Evolutionary conservation across 768 basidiomycete species (phyloP).

Genomic region (Nevesoporus exiguus): DNA sequence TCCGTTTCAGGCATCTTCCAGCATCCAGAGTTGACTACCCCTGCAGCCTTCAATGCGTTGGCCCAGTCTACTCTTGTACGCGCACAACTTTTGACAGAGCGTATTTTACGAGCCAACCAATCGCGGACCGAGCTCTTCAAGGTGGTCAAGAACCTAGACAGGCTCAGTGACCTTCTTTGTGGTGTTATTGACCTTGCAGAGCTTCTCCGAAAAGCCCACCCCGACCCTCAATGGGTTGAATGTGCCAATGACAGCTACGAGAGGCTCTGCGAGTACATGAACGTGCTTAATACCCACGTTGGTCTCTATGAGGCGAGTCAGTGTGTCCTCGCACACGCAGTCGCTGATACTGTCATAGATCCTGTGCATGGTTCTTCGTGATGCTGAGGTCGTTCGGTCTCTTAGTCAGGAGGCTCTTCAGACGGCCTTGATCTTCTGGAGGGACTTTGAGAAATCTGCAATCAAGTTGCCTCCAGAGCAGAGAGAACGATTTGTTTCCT

Average conservation of each 20-base stretch:
- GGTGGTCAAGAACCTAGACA: constrained; percentile 94
- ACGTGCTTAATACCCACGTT: constrained; percentile 90
- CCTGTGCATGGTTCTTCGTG: constrained; percentile 64
- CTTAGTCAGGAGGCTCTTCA: constrained; percentile 74
- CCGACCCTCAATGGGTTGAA: constrained; percentile 77
- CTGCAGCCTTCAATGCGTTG: constrained; percentile 64
- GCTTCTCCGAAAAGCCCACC: constrained; percentile 89
- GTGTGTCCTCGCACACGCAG: constrained; percentile 3
- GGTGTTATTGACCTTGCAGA: constrained; percentile 97
- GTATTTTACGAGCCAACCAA: constrained; percentile 72
- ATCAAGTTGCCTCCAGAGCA: constrained; percentile 80
- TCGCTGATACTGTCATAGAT: constrained; percentile 45
- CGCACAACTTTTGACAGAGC: constrained; percentile 77
- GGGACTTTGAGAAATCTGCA: constrained; percentile 97
- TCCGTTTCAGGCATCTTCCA: constrained; percentile 80
- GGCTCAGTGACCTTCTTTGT: constrained; percentile 93
- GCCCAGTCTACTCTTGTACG: constrained; percentile 78
- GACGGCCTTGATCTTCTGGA: constrained; percentile 91
- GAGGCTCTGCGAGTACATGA: constrained; percentile 94
- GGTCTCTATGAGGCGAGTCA: constrained; percentile 80
- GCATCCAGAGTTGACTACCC: constrained; percentile 67
- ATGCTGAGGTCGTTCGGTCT: constrained; percentile 60
- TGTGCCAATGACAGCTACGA: constrained; percentile 88
- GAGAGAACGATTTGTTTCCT: constrained; percentile 77
- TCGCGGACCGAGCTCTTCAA: constrained; percentile 72